Conservation (phyloP, 2,329 filamentous ascomycete species). For the Penicillium psychrosexuale region DNA sequence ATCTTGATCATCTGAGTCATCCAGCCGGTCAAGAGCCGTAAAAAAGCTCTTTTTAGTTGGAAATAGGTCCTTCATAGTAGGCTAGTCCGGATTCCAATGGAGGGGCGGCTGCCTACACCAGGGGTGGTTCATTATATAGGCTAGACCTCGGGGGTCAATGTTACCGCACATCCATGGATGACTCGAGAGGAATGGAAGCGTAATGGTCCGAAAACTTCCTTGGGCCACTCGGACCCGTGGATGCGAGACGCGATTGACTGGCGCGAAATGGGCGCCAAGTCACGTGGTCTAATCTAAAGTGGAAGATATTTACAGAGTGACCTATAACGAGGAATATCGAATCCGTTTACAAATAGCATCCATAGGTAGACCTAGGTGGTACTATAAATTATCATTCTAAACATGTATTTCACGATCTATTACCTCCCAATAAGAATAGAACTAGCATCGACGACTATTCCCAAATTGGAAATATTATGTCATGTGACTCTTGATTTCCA, state of each 20-base stretch:
- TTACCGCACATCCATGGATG: neutral
- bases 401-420: neutral
- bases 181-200: neutral
- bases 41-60: constrained; percentile 37
- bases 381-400: no score
- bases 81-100: constrained; percentile 15
- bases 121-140: constrained; percentile 8
- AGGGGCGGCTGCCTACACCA: constrained; percentile 13
- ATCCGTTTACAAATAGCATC: neutral
- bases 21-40: constrained; percentile 34
- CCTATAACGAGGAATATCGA: no score
- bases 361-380: neutral
- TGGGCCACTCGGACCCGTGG: constrained; percentile 15
- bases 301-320: no score
- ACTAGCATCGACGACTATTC: neutral
- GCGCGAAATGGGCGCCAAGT: constrained; percentile 36
- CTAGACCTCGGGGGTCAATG: neutral
- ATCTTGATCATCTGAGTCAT: constrained; percentile 28
- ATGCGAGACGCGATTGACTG: constrained; percentile 11
- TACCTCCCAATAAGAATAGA: neutral
- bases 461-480: neutral
- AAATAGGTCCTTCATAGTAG: constrained; percentile 18
- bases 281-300: constrained; percentile 29
- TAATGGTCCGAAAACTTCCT: constrained; percentile 5
- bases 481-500: constrained; percentile 5